Evolutionary conservation across 257 asterid species (phyloP).

Genomic region (Ilex aquifolium): DNA sequence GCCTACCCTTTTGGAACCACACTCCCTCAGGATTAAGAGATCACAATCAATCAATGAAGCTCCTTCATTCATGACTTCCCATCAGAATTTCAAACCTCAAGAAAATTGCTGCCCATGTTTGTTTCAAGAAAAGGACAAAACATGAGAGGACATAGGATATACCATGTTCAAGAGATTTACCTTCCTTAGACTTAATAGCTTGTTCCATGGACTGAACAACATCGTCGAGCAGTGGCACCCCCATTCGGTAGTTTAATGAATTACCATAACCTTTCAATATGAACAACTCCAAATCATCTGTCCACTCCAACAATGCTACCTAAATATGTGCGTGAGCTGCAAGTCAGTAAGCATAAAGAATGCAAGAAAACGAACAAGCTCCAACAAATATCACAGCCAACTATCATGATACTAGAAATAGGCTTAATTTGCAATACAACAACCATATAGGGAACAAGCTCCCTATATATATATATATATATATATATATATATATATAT

Average conservation of each 20-base stretch:
- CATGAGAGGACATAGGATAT: background rate
- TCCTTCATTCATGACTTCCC: too few relatives aligned
- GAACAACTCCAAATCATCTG: conserved; percentile 90
- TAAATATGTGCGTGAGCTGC: conserved; percentile 19
- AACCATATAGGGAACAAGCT: conserved; percentile 3
- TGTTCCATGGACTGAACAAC: conserved; percentile 88
- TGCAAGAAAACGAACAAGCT: conserved; percentile 2
- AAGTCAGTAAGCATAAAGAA: conserved; percentile 10
- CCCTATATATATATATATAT: too few relatives aligned
- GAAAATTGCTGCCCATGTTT: too few relatives aligned
- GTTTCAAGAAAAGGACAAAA: background rate
- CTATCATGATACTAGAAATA: background rate
- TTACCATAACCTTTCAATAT: conserved; percentile 87
- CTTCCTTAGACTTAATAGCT: conserved; percentile 78
- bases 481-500: too few relatives aligned
- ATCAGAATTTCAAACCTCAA: too few relatives aligned
- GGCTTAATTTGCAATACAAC: background rate
- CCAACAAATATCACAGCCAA: background rate
- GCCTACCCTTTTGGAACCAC: too few relatives aligned
- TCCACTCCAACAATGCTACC: conserved; percentile 87
- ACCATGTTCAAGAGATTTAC: conserved; percentile 18
- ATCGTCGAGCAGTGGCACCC: conserved; percentile 87
- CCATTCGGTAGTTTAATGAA: conserved; percentile 86
- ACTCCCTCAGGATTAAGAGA: too few relatives aligned
- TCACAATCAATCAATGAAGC: too few relatives aligned